A percentile compares a stretch with the other conserved stretches of the same genome.
Evolutionary conservation across 2,329 filamentous ascomycete species (phyloP).

Genomic region (Orbilia javanica): DNA sequence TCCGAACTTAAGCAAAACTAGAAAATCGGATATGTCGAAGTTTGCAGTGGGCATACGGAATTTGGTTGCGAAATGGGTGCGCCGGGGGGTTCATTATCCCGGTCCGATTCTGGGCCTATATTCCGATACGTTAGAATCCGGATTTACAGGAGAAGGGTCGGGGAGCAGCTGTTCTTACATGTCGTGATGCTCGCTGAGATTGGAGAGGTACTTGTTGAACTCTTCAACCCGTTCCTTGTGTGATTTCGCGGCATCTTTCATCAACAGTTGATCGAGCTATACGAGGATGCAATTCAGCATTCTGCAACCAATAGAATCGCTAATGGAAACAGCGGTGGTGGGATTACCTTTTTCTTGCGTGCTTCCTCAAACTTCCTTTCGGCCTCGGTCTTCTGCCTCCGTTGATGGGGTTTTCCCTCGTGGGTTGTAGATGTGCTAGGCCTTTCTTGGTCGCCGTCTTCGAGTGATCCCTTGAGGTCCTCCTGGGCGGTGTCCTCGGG

Average conservation of each 20-base stretch:
- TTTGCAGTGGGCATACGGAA: background rate
- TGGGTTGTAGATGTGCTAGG: background rate
- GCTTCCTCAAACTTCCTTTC: conserved; percentile 52
- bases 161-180: conserved; percentile 72
- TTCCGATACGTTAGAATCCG: background rate
- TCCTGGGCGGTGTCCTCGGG: background rate
- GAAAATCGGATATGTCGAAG: background rate
- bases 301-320: background rate
- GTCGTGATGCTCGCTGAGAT: conserved; percentile 95
- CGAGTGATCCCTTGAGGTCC: conserved; percentile 1
- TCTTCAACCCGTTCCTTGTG: conserved; percentile 98
- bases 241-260: conserved; percentile 86
- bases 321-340: background rate
- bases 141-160: background rate
- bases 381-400: conserved; percentile 32
- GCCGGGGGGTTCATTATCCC: conserved; percentile 67
- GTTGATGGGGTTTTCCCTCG: background rate
- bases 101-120: conserved; percentile 70
- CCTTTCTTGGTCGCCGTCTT: background rate
- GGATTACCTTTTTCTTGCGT: conserved; percentile 46
- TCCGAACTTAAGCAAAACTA: background rate
- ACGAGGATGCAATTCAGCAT: background rate
- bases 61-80: conserved; percentile 63
- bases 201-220: conserved; percentile 91
- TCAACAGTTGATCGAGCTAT: conserved; percentile 83